A percentile compares a stretch with the other conserved stretches of the same genome.
phyloP scores from a whole-genome alignment of 192 early-diverging fungal species.

The Jimgerdemannia lactiflua region DNA sequence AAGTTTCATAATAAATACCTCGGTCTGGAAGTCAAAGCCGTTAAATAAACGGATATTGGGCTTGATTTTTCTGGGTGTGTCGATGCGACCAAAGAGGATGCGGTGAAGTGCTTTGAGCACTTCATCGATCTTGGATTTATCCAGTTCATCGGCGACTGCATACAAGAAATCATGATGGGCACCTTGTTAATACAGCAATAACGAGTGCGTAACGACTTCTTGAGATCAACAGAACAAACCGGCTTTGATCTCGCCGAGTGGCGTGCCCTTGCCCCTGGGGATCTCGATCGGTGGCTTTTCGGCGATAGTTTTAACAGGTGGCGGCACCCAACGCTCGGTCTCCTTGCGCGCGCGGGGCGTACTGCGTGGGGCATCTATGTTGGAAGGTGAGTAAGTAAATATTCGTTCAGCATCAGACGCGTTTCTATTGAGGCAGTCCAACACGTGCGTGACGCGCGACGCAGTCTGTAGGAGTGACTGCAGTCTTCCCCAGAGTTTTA shows the following conservation, averaged over 20 bases:
- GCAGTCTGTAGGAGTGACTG: neutral
- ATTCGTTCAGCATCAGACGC: neutral
- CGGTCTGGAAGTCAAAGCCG: slow-evolving; percentile 14
- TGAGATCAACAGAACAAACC: slow-evolving; percentile 13
- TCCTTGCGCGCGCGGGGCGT: slow-evolving; percentile 30
- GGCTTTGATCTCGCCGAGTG: slow-evolving; percentile 21
- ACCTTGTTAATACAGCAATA: neutral
- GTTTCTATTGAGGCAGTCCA: neutral
- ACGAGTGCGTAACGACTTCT: neutral
- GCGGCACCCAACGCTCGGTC: slow-evolving; percentile 22
- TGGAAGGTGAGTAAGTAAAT: neutral
- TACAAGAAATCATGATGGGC: neutral
- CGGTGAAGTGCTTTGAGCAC: slow-evolving; percentile 16
- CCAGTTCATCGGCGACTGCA: slow-evolving; percentile 17
- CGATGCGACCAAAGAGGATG: slow-evolving; percentile 17
- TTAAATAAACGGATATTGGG: slow-evolving; percentile 18
- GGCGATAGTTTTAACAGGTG: slow-evolving; percentile 12
- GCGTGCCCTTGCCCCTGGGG: slow-evolving; percentile 28
- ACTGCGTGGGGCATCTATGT: neutral
- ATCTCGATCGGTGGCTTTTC: slow-evolving; percentile 18
- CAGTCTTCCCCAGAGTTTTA: neutral
- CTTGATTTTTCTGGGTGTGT: slow-evolving; percentile 17
- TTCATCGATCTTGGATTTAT: slow-evolving; percentile 24
- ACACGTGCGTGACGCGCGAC: neutral
- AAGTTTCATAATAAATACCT: slow-evolving; percentile 4